A percentile compares a stretch with the other conserved stretches of the same genome.
These are phyloP conservation scores for Spathaspora sp. DNA, from an alignment of 1,139 yeast genomes.

Conservation along the genomic window DNA sequence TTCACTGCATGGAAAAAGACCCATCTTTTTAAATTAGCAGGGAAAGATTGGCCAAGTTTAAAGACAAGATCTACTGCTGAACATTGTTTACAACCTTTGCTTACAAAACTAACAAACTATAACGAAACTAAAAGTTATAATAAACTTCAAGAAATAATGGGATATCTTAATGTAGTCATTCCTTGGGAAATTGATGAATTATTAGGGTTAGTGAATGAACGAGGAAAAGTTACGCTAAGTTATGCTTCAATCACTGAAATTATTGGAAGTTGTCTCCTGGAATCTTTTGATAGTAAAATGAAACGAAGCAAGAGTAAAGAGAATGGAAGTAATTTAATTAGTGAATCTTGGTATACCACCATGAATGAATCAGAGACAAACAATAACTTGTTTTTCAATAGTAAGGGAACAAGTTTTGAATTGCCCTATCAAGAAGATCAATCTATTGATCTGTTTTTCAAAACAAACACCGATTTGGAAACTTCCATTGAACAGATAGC, in stretches of 20 bases:
- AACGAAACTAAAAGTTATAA: constrained; percentile 29
- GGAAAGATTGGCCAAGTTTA: constrained; percentile 16
- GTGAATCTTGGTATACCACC: constrained; percentile 8
- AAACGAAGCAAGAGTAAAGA: constrained; percentile 11
- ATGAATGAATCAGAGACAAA: background rate
- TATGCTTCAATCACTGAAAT: constrained; percentile 65
- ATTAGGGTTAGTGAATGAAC: constrained; percentile 56
- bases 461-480: background rate
- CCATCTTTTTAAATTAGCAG: constrained; percentile 19
- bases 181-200: constrained; percentile 62
- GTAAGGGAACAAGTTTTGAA: constrained; percentile 1
- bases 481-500: too few species aligned
- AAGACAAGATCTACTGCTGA: constrained; percentile 6
- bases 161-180: constrained; percentile 45
- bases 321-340: constrained; percentile 15
- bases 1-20: constrained; percentile 53
- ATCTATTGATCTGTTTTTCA: background rate
- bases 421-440: constrained; percentile 1
- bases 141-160: constrained; percentile 43
- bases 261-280: constrained; percentile 60
- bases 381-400: constrained; percentile 8
- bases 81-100: constrained; percentile 8
- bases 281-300: constrained; percentile 20
- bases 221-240: constrained; percentile 51
- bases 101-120: constrained; percentile 10